Percentiles rank a stretch among this genome's conserved stretches.
These are phyloP conservation scores for Echinosophora koreensis DNA, from an alignment of 306 rosid genomes.

Conservation along the genomic window DNA sequence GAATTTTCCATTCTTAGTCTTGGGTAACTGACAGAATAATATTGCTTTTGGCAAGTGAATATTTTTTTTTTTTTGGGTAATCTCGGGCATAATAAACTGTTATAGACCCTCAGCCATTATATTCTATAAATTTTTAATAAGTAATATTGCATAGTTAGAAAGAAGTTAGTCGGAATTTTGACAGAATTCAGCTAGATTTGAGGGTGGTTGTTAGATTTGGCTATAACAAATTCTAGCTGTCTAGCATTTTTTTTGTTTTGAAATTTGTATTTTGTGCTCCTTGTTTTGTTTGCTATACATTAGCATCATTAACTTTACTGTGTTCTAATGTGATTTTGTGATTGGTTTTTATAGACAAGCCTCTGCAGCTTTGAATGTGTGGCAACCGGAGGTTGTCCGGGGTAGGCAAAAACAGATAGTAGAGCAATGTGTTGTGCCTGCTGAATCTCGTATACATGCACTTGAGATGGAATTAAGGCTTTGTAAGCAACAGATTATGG, in stretches of 20 bases:
- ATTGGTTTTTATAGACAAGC: slow-evolving; percentile 68
- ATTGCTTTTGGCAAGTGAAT: neutral
- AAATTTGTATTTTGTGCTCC: neutral
- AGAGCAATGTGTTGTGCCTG: slow-evolving; percentile 53
- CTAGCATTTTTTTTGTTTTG: too few relatives aligned
- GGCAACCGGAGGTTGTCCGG: slow-evolving; percentile 78
- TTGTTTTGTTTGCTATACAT: neutral
- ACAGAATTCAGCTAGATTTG: too few relatives aligned
- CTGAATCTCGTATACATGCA: slow-evolving; percentile 45
- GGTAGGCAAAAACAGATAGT: slow-evolving; percentile 52
- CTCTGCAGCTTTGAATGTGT: slow-evolving; percentile 79
- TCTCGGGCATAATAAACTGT: slow-evolving; percentile 3
- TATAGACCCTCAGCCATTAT: slow-evolving; percentile 2
- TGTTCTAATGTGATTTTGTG: slow-evolving; percentile 38
- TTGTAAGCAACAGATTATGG: slow-evolving; percentile 55
- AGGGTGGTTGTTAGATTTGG: neutral
- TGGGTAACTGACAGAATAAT: neutral
- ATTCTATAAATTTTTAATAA: neutral
- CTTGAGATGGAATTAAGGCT: slow-evolving; percentile 56
- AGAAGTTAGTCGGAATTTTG: neutral
- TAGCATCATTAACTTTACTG: neutral
- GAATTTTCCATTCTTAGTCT: neutral
- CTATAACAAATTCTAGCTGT: neutral
- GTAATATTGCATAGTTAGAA: neutral
- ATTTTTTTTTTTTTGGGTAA: neutral